Evolutionary conservation across 257 asterid species (phyloP), one percentile per base, ranked within the genome.

Genomic region (Thymus quinquecostatus): DNA sequence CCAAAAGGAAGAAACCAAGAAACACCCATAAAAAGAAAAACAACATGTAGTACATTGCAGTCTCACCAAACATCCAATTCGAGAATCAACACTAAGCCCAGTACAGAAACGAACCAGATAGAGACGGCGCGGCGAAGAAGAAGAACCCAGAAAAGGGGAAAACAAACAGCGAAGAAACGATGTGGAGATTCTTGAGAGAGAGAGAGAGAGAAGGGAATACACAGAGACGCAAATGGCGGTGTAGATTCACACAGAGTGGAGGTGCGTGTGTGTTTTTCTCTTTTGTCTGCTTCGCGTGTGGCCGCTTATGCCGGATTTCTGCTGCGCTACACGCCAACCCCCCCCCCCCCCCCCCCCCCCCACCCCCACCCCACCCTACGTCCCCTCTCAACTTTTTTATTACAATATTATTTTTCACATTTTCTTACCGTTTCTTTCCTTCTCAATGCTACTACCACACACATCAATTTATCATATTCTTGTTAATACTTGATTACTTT

Each of bases 241-340:
- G 63, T n/a, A 71, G 62, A 70, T 68, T 55, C 38, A 41, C 64
- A 58, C 44, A n/a, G 29, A 60, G 66, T 32, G 64, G 21, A 6
- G 28, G 64, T 10, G 62, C 70, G 61, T 51, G 78, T 4, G 70
- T 28, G 34, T 21, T 77, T 63, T 68, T 33, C 70, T 64, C 66
- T 57, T 43, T 32, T 61, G 70, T 65, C 79, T 71, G 74, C 77
- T 76, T 55, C 57, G 85, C 77, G 68, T 74, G 85, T 74, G 87
- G 78, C 91, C 91, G 90, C 86, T 85, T 78, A 77, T 78, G 85
- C 80, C 86, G 96, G 86, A 84, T 82, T 85, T 78, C 85, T 81
- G 88, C 86, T 78, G 81, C 88, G 85, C 84, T 85, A 85, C 90
- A 86, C 92, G 90, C 87, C 84, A 84, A 56, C 88, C 75, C 79